Percentiles rank a stretch among this genome's conserved stretches.
These are phyloP conservation scores for Chiua virens DNA, from an alignment of 768 basidiomycete species.

Conservation along the genomic window DNA sequence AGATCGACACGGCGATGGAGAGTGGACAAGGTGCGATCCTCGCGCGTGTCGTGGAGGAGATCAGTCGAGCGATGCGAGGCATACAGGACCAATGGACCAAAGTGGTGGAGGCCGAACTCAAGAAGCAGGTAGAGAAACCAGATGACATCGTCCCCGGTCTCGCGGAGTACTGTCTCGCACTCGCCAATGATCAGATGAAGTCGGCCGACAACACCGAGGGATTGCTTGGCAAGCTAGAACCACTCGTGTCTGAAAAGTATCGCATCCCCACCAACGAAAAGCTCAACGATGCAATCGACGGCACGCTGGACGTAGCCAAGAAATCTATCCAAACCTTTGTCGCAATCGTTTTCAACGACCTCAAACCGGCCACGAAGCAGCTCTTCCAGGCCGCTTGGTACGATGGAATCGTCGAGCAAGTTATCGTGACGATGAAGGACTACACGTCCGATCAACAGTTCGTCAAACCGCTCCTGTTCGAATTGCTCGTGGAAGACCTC, in stretches of 20 bases:
- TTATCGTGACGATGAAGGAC: slow-evolving; percentile 93
- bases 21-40: slow-evolving; percentile 95
- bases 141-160: slow-evolving; percentile 86
- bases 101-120: slow-evolving; percentile 79
- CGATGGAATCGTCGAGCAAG: slow-evolving; percentile 81
- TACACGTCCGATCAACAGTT: slow-evolving; percentile 92
- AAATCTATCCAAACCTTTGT: too few relatives aligned
- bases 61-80: slow-evolving; percentile 83
- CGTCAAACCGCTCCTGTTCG: too few relatives aligned
- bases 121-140: slow-evolving; percentile 83
- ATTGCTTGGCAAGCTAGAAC: too few relatives aligned
- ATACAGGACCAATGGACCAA: slow-evolving; percentile 89
- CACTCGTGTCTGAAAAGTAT: slow-evolving; percentile 96
- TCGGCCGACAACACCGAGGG: too few relatives aligned
- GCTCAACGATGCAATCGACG: slow-evolving; percentile 95
- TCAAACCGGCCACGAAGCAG: slow-evolving; percentile 81
- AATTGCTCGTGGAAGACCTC: slow-evolving; percentile 90
- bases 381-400: slow-evolving; percentile 90
- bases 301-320: slow-evolving; percentile 97
- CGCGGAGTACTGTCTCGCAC: slow-evolving; percentile 93
- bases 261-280: slow-evolving; percentile 76
- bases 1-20: slow-evolving; percentile 91
- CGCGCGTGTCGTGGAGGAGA: slow-evolving; percentile 85
- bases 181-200: slow-evolving; percentile 97
- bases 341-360: slow-evolving; percentile 93